Base-by-base conservation (phyloP, 2,329 filamentous ascomycete species). In the Grosmannia clavigera region DNA sequence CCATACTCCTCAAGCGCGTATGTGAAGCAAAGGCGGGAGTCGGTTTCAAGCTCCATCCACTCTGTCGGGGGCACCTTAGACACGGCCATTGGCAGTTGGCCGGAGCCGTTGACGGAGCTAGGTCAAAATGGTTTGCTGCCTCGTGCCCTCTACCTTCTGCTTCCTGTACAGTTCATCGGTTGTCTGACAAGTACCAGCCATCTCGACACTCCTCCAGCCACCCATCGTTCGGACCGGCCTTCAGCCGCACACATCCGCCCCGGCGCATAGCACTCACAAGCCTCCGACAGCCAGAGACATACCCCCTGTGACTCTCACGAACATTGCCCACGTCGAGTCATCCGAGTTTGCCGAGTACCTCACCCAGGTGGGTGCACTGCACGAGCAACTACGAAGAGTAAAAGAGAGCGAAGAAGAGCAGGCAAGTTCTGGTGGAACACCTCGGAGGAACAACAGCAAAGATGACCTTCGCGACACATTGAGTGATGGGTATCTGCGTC, bases 181-280 rank as follows among this genome's bases (percentile, higher is more conserved):
- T 6, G 29, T 2, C 55, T 59, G 6, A 58, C 58, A n/a, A n/a
- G 14, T 64, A 12, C 27, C 64, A 90, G 88, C 94, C 63, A 97
- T 97, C 67, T 96, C 92, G 10, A 95, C 90, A 1, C 80, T 97
- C n/a, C 81, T 97, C 4, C 89, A 95, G 69, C 87, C 90, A 33
- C 90, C 92, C 3, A 95, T 96, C 65, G 84, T 95, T 61, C 84
- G 92, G 64, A 95, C 92, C 2, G 92, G 92, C 60, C 81, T 96
- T 57, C 79, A 91, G 59, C 88, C 92, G 27, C 87, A 95, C 71
- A 87, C 86, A 0, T 79, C 85, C 2, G 84, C 87, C 3, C 82
- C 88, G 1, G 71, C 75, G 10, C 83, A 83, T n/a, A 87, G 83
- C 67, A 78, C 85, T 16, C 89, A 94, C 68, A 92, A 87, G 66